Evolutionary conservation across 2,329 filamentous ascomycete genomes (phyloP).

Genomic region (Colletotrichum lentis): DNA sequence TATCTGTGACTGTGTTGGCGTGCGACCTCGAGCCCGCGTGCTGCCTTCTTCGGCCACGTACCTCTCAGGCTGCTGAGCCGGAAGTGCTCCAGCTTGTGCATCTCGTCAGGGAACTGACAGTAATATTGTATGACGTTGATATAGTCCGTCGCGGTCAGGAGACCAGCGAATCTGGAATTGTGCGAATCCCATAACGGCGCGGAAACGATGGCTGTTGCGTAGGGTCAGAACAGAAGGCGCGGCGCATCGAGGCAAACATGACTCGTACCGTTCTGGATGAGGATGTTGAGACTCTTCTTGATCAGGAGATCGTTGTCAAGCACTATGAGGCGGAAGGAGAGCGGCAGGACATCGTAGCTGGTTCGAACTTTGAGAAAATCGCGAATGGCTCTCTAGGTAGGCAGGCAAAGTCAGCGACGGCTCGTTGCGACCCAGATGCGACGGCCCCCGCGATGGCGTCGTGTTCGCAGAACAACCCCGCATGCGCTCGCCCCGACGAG

Average conservation of each 20-base stretch:
- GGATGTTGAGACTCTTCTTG: slow-evolving; percentile 94
- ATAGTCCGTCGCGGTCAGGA: slow-evolving; percentile 95
- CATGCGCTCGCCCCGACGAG: slow-evolving; percentile 20
- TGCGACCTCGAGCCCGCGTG: slow-evolving; percentile 6
- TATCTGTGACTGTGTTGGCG: slow-evolving; percentile 65
- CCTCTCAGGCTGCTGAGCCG: slow-evolving; percentile 89
- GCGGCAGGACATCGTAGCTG: slow-evolving; percentile 95
- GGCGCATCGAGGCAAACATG: slow-evolving; percentile 30
- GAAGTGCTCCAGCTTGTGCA: slow-evolving; percentile 92
- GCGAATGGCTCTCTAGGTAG: slow-evolving; percentile 80
- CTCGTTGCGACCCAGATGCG: slow-evolving; percentile 16
- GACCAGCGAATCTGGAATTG: slow-evolving; percentile 89
- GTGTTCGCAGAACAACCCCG: slow-evolving; percentile 30
- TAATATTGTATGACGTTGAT: slow-evolving; percentile 99
- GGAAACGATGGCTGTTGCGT: slow-evolving; percentile 83
- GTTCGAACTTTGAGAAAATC: slow-evolving; percentile 96
- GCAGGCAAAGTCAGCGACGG: slow-evolving; percentile 27
- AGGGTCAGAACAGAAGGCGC: slow-evolving; percentile 26
- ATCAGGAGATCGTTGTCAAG: slow-evolving; percentile 95
- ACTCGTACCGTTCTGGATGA: slow-evolving; percentile 87
- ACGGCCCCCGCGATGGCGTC: slow-evolving; percentile 21
- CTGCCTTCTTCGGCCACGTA: slow-evolving; percentile 51
- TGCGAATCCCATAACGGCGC: slow-evolving; percentile 97
- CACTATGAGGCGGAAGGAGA: slow-evolving; percentile 94
- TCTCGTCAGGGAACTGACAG: slow-evolving; percentile 92